A percentile compares a stretch with the other conserved stretches of the same genome.
Evolutionary conservation across 2,329 filamentous ascomycete genomes (phyloP).

Genomic region (Bertia moriformis): DNA sequence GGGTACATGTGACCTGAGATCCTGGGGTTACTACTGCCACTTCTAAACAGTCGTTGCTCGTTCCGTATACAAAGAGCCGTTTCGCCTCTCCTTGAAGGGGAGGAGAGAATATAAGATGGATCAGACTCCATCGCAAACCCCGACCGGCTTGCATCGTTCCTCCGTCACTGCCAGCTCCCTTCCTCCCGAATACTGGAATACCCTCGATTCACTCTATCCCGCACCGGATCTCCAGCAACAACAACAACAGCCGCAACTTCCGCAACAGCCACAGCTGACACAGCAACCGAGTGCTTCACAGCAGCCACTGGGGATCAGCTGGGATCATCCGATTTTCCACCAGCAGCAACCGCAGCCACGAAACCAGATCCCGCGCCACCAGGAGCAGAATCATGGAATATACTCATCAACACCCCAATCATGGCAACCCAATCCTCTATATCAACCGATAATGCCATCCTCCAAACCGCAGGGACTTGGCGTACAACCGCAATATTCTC

Average conservation of each 20-base stretch:
- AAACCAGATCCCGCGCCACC: background rate
- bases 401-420: background rate
- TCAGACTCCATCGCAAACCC: background rate
- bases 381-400: slow-evolving; percentile 1
- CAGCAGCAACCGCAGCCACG: background rate
- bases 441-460: background rate
- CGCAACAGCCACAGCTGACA: background rate
- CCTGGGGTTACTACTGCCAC: too few relatives aligned
- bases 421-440: background rate
- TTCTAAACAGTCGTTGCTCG: too few relatives aligned
- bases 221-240: background rate
- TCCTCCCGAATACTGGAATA: background rate
- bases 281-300: background rate
- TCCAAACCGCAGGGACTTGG: background rate
- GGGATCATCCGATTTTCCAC: background rate
- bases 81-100: background rate
- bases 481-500: background rate
- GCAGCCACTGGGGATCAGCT: background rate
- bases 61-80: too few relatives aligned
- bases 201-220: background rate
- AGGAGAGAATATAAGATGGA: background rate
- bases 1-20: background rate
- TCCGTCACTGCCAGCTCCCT: background rate
- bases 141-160: background rate
- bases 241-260: background rate